Evolutionary conservation across 2,329 filamentous ascomycete species (phyloP), one percentile per base, ranked within the genome.

Genomic region (Claviceps maximensis): DNA sequence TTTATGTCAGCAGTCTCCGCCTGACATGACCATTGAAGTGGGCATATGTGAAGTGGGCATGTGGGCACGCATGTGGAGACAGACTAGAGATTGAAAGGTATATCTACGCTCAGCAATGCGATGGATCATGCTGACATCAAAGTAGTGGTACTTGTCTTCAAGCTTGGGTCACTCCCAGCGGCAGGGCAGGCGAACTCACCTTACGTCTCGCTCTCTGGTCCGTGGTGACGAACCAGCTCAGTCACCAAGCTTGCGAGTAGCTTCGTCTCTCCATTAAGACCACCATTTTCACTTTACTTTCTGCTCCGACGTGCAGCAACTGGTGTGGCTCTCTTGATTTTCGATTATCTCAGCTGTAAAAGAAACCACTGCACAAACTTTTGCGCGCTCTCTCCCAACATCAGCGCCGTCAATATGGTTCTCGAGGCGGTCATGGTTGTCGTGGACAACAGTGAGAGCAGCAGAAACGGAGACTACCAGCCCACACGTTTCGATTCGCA

Each of bases 341-440:
- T 21, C 9, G 5, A 15, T n/a, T 5, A 25, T 33, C 12, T 5
- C 8, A 4, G 2, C 15, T 13, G 1, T 10, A 12, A 17, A 45
- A 21, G 21, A 31, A 13, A 6, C 13, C 9, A 36, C 49, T 47
- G 6, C 45, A n/a, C n/a, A n/a, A n/a, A n/a, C 23, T 36, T 17
- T 27, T 9, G 47, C 25, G 31, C 45, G 7, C 12, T 25, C 12
- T 15, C 38, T 42, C 8, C 4, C 4, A 12, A 13, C 6, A 55
- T 57, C 57, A 58, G 63, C 63, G 70, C 70, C 70, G 72, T 70
- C 82, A 90, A 78, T 67, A 98, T 98, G 93, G 87, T 85, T 73
- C 84, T 98, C 72, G 93, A 98, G 83, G 94, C 93, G 75, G 94
- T 95, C 58, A 97, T 98, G 90, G 88, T 98, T 71, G 84, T 97